A percentile compares a stretch with the other conserved stretches of the same genome.
Evolutionary conservation across 176 grass and related monocot species (phyloP).

Genomic region (Avena atlantica): DNA sequence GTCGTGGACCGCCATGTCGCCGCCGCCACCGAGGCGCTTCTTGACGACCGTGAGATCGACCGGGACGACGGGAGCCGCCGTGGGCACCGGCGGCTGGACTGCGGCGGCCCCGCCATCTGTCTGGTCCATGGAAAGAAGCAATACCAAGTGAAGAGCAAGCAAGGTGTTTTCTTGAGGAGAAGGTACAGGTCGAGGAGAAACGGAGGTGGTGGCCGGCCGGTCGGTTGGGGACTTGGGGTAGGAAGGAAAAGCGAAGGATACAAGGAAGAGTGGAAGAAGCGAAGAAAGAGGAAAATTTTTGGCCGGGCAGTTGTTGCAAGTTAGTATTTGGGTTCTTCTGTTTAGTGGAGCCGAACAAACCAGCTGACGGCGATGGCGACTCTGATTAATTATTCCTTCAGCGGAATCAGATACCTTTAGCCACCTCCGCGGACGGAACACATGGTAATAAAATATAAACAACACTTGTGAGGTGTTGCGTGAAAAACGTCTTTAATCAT

Average conservation of each 20-base stretch:
- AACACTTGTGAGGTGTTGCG: background rate
- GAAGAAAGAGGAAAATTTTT: background rate
- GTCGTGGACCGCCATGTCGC: slow-evolving; percentile 52
- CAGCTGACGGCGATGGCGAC: slow-evolving; percentile 20
- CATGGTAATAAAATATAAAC: background rate
- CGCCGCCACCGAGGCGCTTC: slow-evolving; percentile 41
- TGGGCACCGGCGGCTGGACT: slow-evolving; percentile 2
- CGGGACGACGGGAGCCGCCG: slow-evolving; percentile 47
- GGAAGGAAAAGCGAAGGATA: slow-evolving; percentile 7
- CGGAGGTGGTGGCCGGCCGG: background rate
- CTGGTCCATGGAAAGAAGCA: slow-evolving; percentile 30
- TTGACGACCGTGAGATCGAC: slow-evolving; percentile 63
- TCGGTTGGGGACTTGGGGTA: background rate
- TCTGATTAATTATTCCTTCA: background rate
- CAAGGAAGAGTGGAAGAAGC: slow-evolving; percentile 24
- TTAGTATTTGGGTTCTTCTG: slow-evolving; percentile 9
- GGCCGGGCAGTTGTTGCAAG: background rate
- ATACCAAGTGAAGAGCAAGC: background rate
- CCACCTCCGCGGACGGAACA: background rate
- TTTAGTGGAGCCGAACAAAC: background rate
- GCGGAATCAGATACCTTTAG: slow-evolving; percentile 22
- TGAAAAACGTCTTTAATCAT: background rate
- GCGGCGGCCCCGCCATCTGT: background rate
- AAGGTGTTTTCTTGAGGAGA: slow-evolving; percentile 18
- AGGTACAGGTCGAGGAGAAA: background rate